Base-by-base conservation (phyloP, 164 flowering plant species). In the Nymphaea colorata region DNA sequence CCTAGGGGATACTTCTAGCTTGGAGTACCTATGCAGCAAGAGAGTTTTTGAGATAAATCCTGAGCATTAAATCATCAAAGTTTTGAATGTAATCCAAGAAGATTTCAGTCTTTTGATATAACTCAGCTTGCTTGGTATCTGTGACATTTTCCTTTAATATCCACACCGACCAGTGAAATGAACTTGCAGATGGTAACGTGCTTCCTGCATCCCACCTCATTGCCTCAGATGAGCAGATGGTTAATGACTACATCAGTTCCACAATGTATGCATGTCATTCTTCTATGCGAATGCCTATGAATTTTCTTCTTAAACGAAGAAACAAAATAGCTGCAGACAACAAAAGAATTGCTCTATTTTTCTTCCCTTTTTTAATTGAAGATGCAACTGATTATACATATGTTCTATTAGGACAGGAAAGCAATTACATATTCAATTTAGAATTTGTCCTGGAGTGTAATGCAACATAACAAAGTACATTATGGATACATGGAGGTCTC, bases 131-230 rank as follows among this genome's bases (percentile, higher is more conserved):
- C 12, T 51, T 51, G 55, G 12, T 51, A 14, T 3, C n/a, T n/a
- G 7, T 51, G 55, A 4, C 7, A 51, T 14, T 7, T 51, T 51
- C 12, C 55, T 14, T 51, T 51, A 14, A 51, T 14, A 47, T 51
- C 12, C 55, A n/a, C n/a, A n/a, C n/a, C n/a, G n/a, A n/a, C n/a
- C n/a, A n/a, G n/a, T n/a, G 87, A 5, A 72, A 73, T 57, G 82
- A 78, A 5, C 6, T 84, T 5, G 73, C 87, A 2, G 88, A 85
- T 44, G 69, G 77, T 18, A 86, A 85, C 60, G 41, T 82, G 15
- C 80, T 85, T 43, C 88, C 95, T 1, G 81, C 89, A 8, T 60
- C 82, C 0, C 85, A 82, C 2, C 53, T 88, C 68, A 73, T 36
- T 17, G 81, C 74, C 44, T 8, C 2, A 0, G 88, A 82, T 66